A percentile compares a stretch with the other conserved stretches of the same genome.
These are phyloP conservation scores for Eucalyptus rudis DNA, from an alignment of 345 rosid species.

Conservation along the genomic window DNA sequence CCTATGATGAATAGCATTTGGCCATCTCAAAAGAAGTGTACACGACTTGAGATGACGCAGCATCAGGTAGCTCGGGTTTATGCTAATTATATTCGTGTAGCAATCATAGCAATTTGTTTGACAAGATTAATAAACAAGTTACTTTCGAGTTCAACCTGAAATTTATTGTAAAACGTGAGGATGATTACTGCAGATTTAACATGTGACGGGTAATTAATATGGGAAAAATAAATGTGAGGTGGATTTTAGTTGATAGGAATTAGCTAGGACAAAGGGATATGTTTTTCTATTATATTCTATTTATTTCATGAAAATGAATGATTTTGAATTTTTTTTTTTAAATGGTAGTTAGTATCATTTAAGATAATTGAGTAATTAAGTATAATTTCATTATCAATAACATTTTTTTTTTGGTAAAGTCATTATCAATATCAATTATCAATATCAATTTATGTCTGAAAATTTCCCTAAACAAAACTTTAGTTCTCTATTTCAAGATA, in stretches of 20 bases:
- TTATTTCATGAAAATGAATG: no score
- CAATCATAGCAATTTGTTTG: not conserved
- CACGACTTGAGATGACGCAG: accelerated
- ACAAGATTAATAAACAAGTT: not conserved
- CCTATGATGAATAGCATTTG: not conserved
- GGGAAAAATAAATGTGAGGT: not conserved
- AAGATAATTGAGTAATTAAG: no score
- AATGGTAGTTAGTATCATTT: no score
- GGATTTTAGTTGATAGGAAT: not conserved
- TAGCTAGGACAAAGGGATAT: not conserved
- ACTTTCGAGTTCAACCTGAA: not conserved
- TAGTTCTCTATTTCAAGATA: no score
- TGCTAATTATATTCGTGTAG: not conserved
- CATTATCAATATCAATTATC: no score
- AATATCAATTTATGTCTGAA: no score
- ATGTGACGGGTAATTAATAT: not conserved
- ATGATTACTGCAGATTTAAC: not conserved
- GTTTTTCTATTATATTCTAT: no score
- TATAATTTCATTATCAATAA: no score
- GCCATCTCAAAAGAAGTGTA: accelerated
- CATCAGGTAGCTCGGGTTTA: accelerated
- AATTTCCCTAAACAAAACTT: no score
- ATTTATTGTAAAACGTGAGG: not conserved
- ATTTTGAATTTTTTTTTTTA: no score
- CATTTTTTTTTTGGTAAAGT: no score